These are phyloP conservation scores for Fusarium succisae DNA, from an alignment of 2,329 filamentous ascomycete genomes.

Conservation along the genomic window DNA sequence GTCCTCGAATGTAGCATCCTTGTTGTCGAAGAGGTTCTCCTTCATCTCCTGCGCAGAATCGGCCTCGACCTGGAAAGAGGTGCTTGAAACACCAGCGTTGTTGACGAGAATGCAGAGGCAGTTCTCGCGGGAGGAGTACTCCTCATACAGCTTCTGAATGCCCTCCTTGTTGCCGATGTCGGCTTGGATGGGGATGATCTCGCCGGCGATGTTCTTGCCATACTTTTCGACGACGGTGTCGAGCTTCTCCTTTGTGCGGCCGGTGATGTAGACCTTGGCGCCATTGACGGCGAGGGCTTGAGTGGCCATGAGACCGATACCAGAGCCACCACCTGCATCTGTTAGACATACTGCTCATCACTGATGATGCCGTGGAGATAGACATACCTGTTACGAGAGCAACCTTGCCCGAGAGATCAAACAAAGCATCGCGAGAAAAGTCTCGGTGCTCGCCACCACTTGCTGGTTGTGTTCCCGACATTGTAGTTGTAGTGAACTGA, in stretches of 20 bases:
- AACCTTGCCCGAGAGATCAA: conserved; percentile 54
- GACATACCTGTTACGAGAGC: conserved; percentile 56
- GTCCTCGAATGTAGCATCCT: conserved; percentile 66
- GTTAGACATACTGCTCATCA: not conserved
- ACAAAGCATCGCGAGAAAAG: conserved; percentile 52
- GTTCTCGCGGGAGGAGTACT: conserved; percentile 63
- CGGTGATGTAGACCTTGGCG: conserved; percentile 76
- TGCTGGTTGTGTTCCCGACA: conserved; percentile 31
- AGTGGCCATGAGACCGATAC: conserved; percentile 75
- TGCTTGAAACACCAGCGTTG: conserved; percentile 72
- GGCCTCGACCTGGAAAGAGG: conserved; percentile 62
- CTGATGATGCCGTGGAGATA: not conserved
- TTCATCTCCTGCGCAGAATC: conserved; percentile 62
- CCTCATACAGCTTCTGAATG: conserved; percentile 64
- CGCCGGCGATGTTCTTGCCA: conserved; percentile 61
- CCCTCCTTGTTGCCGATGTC: conserved; percentile 72
- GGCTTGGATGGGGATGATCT: conserved; percentile 67
- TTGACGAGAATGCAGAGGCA: conserved; percentile 74
- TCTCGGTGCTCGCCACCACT: conserved; percentile 38
- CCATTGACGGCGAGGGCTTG: conserved; percentile 74
- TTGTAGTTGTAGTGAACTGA: not conserved
- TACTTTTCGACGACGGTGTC: conserved; percentile 68
- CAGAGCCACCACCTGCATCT: conserved; percentile 61
- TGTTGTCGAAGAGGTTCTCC: conserved; percentile 73
- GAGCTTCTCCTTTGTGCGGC: conserved; percentile 70